Evolutionary conservation across 1,284 basidiomycete genomes (phyloP), one percentile per base, ranked within the genome.

Genomic region (Anthracocystis walkeri): DNA sequence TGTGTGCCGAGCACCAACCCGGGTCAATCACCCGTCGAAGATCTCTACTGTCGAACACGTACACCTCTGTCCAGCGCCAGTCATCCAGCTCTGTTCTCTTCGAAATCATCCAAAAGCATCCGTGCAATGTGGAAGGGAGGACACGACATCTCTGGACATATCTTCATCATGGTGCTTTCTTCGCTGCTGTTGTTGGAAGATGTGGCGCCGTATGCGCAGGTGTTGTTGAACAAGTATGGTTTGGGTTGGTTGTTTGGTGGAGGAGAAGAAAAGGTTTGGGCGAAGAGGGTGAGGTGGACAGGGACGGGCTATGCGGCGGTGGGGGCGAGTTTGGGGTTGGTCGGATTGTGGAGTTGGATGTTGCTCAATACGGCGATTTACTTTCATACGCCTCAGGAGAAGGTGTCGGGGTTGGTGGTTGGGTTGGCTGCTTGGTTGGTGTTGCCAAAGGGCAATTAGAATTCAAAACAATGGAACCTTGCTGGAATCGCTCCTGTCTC

Each of bases 101-200:
- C 54, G 4, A 25, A 25, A 3, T 56, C 57, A 0, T 45, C 54
- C 3, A 40, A 49, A 7, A 16, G 29, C 10, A 61, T 72, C 58
- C 35, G 64, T 2, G 48, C 75, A 12, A 58, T 79, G 23, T 85
- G 93, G 77, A 89, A 90, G 81, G 90, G 89, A 67, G 95, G 95
- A 0, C 94, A 97, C 85, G 96, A 99, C 82, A 90, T 98, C 14
- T 95, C 93, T 0, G 95, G 95, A 2, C 96, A 99, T 84, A 89
- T 94, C 27, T 98, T 97, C 87, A 89, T 99, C 70, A 89, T 98
- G 76, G 92, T 92, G 1, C 89, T 97, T 87, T 89, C 91, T n/a
- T 87, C 89, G 8, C 87, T 97, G 20, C 91, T 97, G 83, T 88
- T 97, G 42, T 88, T 90, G 2, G 90, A 94, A 80, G 92, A 95